Evolutionary conservation across 495 filamentous ascomycete genomes (phyloP).

Genomic region (Penicillium diatomitis): DNA sequence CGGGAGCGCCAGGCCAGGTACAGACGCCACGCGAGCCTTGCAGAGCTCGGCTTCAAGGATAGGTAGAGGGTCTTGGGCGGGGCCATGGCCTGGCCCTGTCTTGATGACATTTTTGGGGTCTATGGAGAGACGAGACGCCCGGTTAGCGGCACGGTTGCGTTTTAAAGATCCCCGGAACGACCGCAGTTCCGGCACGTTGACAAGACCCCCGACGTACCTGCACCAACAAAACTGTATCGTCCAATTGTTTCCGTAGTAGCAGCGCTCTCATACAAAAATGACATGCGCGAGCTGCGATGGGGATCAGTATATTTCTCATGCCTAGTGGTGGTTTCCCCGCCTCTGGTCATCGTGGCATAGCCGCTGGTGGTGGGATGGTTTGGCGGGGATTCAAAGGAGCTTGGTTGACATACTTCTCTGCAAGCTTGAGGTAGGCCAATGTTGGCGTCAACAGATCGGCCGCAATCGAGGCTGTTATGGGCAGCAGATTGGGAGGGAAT

Average conservation of each 20-base stretch:
- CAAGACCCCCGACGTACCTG: constrained; percentile 41
- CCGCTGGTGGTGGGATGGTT: too few species aligned
- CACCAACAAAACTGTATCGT: constrained; percentile 89
- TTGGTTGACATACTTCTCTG: constrained; percentile 50
- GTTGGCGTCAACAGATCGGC: constrained; percentile 90
- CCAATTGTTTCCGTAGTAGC: constrained; percentile 85
- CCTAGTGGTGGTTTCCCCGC: too few species aligned
- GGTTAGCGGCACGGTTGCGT: too few species aligned
- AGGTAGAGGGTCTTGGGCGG: constrained; percentile 72
- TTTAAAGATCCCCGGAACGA: too few species aligned
- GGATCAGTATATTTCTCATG: constrained; percentile 3
- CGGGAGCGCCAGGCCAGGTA: constrained; percentile 74
- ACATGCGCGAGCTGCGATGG: constrained; percentile 32
- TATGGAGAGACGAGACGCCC: constrained; percentile 12
- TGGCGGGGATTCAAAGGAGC: too few species aligned
- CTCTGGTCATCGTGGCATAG: too few species aligned
- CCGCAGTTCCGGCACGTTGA: too few species aligned
- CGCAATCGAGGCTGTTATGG: constrained; percentile 74
- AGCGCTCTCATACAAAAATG: constrained; percentile 89
- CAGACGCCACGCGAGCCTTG: constrained; percentile 62
- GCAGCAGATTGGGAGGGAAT: constrained; percentile 72
- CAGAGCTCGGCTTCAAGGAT: constrained; percentile 70
- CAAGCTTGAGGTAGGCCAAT: constrained; percentile 81
- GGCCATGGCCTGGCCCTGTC: constrained; percentile 80
- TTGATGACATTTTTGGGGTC: constrained; percentile 78